A percentile compares a stretch with the other conserved stretches of the same genome.
phyloP scores from a whole-genome alignment of 1,139 yeast species.

The Kodamaea arcana region DNA sequence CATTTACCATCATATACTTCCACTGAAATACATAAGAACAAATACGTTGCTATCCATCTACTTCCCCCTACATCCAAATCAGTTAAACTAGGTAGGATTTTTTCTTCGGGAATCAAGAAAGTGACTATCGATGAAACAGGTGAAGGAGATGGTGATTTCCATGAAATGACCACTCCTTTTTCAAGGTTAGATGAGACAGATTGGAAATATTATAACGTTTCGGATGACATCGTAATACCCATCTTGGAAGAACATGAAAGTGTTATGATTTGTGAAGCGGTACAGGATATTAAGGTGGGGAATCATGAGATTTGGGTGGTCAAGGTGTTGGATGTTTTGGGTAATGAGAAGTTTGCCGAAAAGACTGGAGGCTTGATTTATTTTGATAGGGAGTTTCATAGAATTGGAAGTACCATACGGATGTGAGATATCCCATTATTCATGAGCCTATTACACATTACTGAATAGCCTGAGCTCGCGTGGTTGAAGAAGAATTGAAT shows the following conservation, averaged over 20 bases:
- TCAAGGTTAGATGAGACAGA: slow-evolving; percentile 21
- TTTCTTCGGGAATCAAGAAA: slow-evolving; percentile 54
- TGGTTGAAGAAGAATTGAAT: too few species aligned
- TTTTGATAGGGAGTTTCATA: slow-evolving; percentile 58
- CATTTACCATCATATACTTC: slow-evolving; percentile 83
- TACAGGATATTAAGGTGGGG: slow-evolving; percentile 54
- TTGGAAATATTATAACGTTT: slow-evolving; percentile 22
- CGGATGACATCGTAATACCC: slow-evolving; percentile 44
- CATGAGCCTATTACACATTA: too few species aligned
- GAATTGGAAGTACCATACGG: slow-evolving; percentile 37
- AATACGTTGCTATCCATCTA: slow-evolving; percentile 68
- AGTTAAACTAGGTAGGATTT: slow-evolving; percentile 51
- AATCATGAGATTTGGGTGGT: slow-evolving; percentile 91
- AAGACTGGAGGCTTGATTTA: slow-evolving; percentile 61
- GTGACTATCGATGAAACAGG: slow-evolving; percentile 15
- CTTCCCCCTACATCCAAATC: slow-evolving; percentile 55
- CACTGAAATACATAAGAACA: slow-evolving; percentile 50
- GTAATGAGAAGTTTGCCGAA: slow-evolving; percentile 20
- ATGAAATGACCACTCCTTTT: slow-evolving; percentile 52
- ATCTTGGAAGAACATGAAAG: slow-evolving; percentile 56
- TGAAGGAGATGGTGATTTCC: slow-evolving; percentile 38
- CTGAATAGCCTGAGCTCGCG: too few species aligned
- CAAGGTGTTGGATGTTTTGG: slow-evolving; percentile 53
- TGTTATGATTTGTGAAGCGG: slow-evolving; percentile 60
- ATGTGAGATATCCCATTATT: too few species aligned